Base-by-base conservation (phyloP, 805 yeast species). In the Candida corydali region DNA sequence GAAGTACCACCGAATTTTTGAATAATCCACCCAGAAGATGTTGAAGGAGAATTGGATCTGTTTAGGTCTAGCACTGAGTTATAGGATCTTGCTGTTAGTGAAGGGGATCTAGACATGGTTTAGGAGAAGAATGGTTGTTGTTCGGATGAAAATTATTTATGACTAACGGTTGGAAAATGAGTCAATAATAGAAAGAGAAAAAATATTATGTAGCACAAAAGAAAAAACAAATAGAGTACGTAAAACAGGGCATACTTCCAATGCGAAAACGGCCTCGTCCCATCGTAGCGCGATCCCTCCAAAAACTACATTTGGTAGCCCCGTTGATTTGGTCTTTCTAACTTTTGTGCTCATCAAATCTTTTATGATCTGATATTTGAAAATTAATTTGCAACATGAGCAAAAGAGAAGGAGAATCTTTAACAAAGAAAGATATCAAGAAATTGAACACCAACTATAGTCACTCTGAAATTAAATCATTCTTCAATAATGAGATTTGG, bases 1-100 rank as follows among this genome's bases (percentile, higher is more conserved):
- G 93, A 81, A 11, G 98, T 93, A 37, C 98, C 98, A 33, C 98
- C 98, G 53, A 86, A 93, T 61, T 93, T 93, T 60, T 93, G 98
- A 5, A 93, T 53, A 28, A 67, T 46, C 73, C 73, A 68, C 7
- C 67, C 67, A 11, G 26, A 17, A 18, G 53, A 31, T 12, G 45
- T 26, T 20, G 9, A 20, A 2, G 45, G 33, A 6, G 39, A 36
- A n/a, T 33, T 15, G 10, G 46, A 49, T 15, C 44, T 39, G 23
- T 53, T 55, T 29, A 68, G 50, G 44, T 68, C 73, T 20, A 62
- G 54, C 27, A 68, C 69, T 2, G 72, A 65, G 38, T 64, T 66
- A 38, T 63, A 68, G 2, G 69, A 61, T 10, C 49, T 56, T 3
- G 41, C 19, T n/a, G 41, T 34, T 11, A 26, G 23, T 9, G 36